A percentile compares a stretch with the other conserved stretches of the same genome.
Evolutionary conservation across 106 monocot species (phyloP).

Genomic region (Acorus calamus): DNA sequence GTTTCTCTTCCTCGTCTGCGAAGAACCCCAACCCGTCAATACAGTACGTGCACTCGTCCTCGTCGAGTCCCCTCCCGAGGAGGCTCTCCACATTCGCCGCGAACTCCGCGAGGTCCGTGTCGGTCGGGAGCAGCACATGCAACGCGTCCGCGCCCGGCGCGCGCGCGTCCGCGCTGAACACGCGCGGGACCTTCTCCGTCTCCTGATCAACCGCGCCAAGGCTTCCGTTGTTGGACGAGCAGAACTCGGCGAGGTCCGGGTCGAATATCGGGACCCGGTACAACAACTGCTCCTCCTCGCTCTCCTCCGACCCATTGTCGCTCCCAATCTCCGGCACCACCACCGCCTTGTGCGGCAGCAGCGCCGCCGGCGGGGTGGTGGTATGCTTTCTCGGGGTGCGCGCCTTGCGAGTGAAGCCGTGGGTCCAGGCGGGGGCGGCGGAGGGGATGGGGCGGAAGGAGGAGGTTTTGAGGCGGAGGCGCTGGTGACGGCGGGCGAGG

Average conservation of each 20-base stretch:
- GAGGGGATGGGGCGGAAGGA: conserved; percentile 15
- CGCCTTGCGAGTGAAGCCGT: conserved; percentile 78
- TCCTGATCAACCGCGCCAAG: no score
- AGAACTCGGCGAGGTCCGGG: conserved; percentile 43
- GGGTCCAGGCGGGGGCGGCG: conserved; percentile 31
- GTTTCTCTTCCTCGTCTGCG: no score
- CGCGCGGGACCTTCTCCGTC: no score
- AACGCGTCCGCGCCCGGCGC: neutral
- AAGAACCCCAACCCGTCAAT: conserved; percentile 48
- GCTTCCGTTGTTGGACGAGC: conserved; percentile 11
- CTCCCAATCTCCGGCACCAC: conserved; percentile 7
- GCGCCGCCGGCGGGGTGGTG: conserved; percentile 1
- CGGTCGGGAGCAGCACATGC: conserved; percentile 23
- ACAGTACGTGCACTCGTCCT: conserved; percentile 26
- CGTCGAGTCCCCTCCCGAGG: conserved; percentile 38
- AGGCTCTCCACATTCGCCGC: conserved; percentile 82
- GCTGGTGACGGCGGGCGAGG: conserved; percentile 71
- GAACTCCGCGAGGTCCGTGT: conserved; percentile 67
- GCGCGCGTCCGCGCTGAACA: neutral
- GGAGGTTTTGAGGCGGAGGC: conserved; percentile 41
- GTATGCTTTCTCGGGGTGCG: conserved; percentile 44
- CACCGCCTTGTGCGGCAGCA: conserved; percentile 18
- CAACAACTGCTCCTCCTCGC: conserved; percentile 52
- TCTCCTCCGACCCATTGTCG: conserved; percentile 12
- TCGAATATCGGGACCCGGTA: conserved; percentile 73